Conservation (phyloP, 2,329 filamentous ascomycete species). For the Arthrinium phaeospermum region DNA sequence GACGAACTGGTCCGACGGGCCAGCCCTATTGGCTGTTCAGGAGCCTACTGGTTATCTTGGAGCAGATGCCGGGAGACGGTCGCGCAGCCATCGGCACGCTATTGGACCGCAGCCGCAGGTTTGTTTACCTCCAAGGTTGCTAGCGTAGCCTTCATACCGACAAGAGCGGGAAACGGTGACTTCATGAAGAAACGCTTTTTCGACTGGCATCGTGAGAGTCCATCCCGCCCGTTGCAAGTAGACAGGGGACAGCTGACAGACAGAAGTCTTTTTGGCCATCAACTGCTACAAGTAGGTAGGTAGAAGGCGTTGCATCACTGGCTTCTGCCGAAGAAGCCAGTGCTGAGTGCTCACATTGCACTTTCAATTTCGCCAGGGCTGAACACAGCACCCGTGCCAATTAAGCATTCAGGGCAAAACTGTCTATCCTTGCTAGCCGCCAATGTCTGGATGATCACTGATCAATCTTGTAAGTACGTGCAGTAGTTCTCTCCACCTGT, state of each 20-base stretch:
- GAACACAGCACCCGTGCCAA: not conserved
- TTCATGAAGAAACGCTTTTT: not conserved
- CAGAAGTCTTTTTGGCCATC: not conserved
- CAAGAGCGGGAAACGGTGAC: not conserved
- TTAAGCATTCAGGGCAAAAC: slow-evolving; percentile 6
- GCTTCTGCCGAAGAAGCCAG: not conserved
- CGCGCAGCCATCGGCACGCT: not conserved
- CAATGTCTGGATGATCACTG: not conserved
- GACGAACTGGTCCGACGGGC: not conserved
- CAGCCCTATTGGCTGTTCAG: slow-evolving; percentile 1
- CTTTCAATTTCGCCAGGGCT: slow-evolving; percentile 12
- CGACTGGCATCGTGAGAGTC: not conserved
- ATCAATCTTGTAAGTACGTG: not conserved
- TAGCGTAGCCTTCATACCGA: not conserved
- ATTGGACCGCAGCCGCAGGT: not conserved
- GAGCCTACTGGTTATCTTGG: slow-evolving; percentile 1
- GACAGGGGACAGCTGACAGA: not conserved
- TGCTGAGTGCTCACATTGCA: not conserved
- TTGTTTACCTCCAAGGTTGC: not conserved
- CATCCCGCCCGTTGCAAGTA: not conserved
- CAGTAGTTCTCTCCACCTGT: slow-evolving; percentile 14
- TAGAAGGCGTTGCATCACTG: not conserved
- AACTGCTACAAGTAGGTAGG: not conserved
- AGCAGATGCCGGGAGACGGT: not conserved
- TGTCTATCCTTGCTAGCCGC: not conserved